Conservation (phyloP, 2,329 filamentous ascomycete species). For the Penicillium sp. region DNA sequence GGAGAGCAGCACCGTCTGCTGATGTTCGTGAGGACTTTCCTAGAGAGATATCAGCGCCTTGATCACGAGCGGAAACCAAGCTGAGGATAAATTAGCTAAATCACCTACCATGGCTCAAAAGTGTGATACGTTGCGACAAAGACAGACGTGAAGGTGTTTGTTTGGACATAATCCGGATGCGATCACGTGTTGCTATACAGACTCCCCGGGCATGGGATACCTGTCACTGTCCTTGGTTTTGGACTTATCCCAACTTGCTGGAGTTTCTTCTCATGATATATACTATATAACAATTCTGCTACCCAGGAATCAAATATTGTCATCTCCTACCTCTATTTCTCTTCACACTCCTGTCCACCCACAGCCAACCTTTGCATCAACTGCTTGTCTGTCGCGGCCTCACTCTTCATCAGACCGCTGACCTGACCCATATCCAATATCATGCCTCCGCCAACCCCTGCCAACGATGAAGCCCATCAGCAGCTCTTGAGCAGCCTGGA, state of each 20-base stretch:
- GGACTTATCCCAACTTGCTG: not conserved
- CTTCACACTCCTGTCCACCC: not conserved
- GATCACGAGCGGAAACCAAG: not conserved
- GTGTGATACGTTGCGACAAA: not conserved
- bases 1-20: slow-evolving; percentile 88
- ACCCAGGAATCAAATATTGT: not conserved
- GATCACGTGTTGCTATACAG: slow-evolving; percentile 12
- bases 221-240: not conserved
- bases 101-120: slow-evolving; percentile 4
- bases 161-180: slow-evolving; percentile 1
- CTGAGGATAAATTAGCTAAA: fast-evolving
- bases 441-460: slow-evolving; percentile 64
- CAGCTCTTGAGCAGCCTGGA: slow-evolving; percentile 87
- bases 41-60: slow-evolving; percentile 30
- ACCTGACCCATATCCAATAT: slow-evolving; percentile 18
- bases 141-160: slow-evolving; percentile 15
- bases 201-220: slow-evolving; percentile 1
- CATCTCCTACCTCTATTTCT: not conserved
- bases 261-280: not conserved
- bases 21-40: slow-evolving; percentile 97
- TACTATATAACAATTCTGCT: not conserved
- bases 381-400: slow-evolving; percentile 16
- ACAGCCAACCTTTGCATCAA: not conserved
- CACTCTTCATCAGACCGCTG: not conserved
- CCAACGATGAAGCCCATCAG: slow-evolving; percentile 79